Conservation (phyloP, 768 basidiomycete genomes). For the Rhodocollybia butyracea region DNA sequence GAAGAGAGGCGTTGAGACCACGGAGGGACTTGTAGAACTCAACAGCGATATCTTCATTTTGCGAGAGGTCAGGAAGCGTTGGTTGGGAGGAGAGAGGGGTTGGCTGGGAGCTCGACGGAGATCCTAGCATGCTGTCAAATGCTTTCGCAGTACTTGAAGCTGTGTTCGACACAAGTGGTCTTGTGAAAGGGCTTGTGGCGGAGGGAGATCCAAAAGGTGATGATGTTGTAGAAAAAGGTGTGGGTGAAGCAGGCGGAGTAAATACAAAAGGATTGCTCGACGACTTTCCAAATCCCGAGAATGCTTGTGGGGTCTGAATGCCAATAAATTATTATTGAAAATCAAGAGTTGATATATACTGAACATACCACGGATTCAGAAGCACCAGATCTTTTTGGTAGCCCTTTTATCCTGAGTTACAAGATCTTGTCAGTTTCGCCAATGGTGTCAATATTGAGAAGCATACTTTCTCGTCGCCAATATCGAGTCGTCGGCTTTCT, state of each 20-base stretch:
- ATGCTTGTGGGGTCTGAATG: too few relatives aligned
- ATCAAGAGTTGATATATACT: constrained; percentile 13
- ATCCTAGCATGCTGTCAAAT: constrained; percentile 44
- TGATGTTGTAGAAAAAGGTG: constrained; percentile 14
- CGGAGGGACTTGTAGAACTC: constrained; percentile 71
- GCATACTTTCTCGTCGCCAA: constrained; percentile 59
- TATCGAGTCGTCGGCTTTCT: constrained; percentile 55
- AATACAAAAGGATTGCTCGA: constrained; percentile 38
- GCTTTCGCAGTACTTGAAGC: constrained; percentile 48
- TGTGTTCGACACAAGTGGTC: constrained; percentile 27
- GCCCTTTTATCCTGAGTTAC: constrained; percentile 54
- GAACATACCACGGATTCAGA: constrained; percentile 8
- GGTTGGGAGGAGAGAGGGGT: constrained; percentile 13
- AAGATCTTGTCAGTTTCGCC: constrained; percentile 11
- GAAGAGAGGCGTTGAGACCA: constrained; percentile 67
- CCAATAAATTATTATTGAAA: constrained; percentile 45
- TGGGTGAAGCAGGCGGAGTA: constrained; percentile 25
- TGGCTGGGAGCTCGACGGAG: constrained; percentile 4
- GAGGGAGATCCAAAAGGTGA: constrained; percentile 13
- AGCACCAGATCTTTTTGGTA: constrained; percentile 50
- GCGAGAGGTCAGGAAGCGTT: constrained; percentile 12
- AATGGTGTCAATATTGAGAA: not conserved
- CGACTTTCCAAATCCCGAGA: constrained; percentile 48
- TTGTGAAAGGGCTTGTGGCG: constrained; percentile 16
- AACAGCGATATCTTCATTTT: constrained; percentile 29